Evolutionary conservation across 805 yeast genomes (phyloP).

Genomic region (Candida koratica): DNA sequence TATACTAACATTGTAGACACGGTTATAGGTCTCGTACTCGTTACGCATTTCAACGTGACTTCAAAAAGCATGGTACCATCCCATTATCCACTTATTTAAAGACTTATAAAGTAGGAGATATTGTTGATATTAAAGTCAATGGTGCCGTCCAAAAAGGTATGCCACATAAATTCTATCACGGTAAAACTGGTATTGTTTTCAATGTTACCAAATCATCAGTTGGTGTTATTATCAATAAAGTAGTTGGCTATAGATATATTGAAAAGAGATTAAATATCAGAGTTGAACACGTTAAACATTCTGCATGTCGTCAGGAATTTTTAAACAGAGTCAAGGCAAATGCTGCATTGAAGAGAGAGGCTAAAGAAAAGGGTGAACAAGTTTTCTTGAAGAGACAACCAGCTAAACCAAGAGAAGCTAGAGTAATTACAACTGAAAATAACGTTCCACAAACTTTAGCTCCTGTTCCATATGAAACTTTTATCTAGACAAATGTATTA

Average conservation of each 20-base stretch:
- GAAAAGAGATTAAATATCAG: constrained; percentile 99
- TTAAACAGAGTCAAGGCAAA: constrained; percentile 96
- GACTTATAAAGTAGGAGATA: constrained; percentile 98
- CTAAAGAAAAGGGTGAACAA: constrained; percentile 89
- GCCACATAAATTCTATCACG: constrained; percentile 99
- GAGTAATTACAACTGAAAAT: constrained; percentile 74
- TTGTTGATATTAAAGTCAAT: constrained; percentile 98
- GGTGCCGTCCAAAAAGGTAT: constrained; percentile 99
- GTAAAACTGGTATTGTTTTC: constrained; percentile 99
- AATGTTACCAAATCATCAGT: constrained; percentile 98
- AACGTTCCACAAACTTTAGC: constrained; percentile 95
- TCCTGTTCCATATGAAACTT: constrained; percentile 99
- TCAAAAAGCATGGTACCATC: constrained; percentile 93
- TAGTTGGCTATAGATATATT: constrained; percentile 97
- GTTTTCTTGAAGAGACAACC: constrained; percentile 97
- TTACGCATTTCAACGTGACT: constrained; percentile 99
- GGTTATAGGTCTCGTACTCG: constrained; percentile 99
- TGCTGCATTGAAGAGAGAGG: constrained; percentile 90
- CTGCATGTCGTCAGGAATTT: constrained; percentile 99
- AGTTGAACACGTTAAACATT: constrained; percentile 98
- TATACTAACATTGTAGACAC: constrained; percentile 40
- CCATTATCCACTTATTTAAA: constrained; percentile 95
- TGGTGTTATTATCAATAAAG: constrained; percentile 97
- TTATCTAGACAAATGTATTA: constrained; percentile 67
- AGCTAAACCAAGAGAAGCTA: constrained; percentile 93